Conservation (phyloP, 495 filamentous ascomycete species). For the Penicillium simplicissimum region DNA sequence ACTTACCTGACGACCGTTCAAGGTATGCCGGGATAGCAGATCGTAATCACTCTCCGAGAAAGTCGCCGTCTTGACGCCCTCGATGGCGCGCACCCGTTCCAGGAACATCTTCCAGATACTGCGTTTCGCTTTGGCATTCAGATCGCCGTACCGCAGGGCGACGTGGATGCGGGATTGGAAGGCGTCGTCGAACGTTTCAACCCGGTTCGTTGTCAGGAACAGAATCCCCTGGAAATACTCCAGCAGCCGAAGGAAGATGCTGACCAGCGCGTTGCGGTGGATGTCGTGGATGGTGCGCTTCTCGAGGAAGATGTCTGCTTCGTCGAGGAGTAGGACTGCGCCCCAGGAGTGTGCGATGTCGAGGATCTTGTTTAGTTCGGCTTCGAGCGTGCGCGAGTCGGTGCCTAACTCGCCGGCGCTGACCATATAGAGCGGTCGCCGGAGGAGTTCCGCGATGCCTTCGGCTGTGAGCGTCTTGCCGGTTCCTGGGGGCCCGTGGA, state of each 20-base stretch:
- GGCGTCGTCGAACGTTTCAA: conserved; percentile 70
- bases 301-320: conserved; percentile 80
- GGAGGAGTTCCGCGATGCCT: conserved; percentile 79
- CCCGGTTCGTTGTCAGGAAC: conserved; percentile 80
- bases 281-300: conserved; percentile 70
- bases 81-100: conserved; percentile 64
- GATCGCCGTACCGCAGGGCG: conserved; percentile 77
- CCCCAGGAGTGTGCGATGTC: conserved; percentile 89
- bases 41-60: conserved; percentile 74
- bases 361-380: conserved; percentile 79
- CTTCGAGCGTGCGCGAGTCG: conserved; percentile 72
- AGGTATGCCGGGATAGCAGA: conserved; percentile 62
- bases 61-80: conserved; percentile 57
- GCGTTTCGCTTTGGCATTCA: conserved; percentile 73
- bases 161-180: conserved; percentile 70
- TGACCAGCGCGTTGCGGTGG: conserved; percentile 74
- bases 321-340: conserved; percentile 73
- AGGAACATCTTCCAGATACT: conserved; percentile 86
- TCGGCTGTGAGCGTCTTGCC: conserved; percentile 91
- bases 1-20: conserved; percentile 84
- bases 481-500: conserved; percentile 82
- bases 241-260: conserved; percentile 68
- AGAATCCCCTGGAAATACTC: conserved; percentile 80
- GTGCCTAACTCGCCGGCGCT: conserved; percentile 81
- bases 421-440: conserved; percentile 84